phyloP scores from a whole-genome alignment of 1,284 basidiomycete species.

The Pseudozyma flocculosa region DNA sequence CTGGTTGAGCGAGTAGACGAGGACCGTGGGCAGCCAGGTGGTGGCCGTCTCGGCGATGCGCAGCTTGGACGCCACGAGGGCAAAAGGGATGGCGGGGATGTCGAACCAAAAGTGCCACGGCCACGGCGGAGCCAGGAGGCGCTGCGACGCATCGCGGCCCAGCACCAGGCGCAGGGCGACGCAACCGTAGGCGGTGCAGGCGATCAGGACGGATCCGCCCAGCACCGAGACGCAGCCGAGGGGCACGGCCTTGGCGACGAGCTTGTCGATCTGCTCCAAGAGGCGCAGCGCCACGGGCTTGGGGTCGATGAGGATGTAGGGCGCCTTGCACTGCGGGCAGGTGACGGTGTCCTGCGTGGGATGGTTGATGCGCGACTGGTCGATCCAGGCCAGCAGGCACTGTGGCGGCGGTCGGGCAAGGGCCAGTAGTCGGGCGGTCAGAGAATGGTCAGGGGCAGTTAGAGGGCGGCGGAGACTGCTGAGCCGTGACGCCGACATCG shows the following conservation, averaged over 20 bases:
- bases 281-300: constrained; percentile 23
- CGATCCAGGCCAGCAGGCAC: constrained; percentile 47
- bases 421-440: no score
- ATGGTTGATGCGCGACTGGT: constrained; percentile 23
- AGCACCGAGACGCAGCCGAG: constrained; percentile 18
- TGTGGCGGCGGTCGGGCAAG: no score
- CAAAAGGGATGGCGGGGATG: constrained; percentile 52
- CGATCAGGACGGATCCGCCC: constrained; percentile 25
- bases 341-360: constrained; percentile 22
- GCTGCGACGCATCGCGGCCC: constrained; percentile 30
- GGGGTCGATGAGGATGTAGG: constrained; percentile 37
- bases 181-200: constrained; percentile 38
- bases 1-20: constrained; percentile 35
- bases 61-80: constrained; percentile 42
- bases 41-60: constrained; percentile 43
- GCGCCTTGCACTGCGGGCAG: constrained; percentile 44
- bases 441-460: no score
- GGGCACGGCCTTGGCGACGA: constrained; percentile 20
- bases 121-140: constrained; percentile 39
- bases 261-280: constrained; percentile 31
- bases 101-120: constrained; percentile 53
- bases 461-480: no score
- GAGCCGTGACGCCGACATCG: no score
- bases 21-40: constrained; percentile 46
- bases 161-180: constrained; percentile 39